Evolutionary conservation across 169 alveolate genomes (phyloP).

Genomic region (Plasmodium billcollinsi): DNA sequence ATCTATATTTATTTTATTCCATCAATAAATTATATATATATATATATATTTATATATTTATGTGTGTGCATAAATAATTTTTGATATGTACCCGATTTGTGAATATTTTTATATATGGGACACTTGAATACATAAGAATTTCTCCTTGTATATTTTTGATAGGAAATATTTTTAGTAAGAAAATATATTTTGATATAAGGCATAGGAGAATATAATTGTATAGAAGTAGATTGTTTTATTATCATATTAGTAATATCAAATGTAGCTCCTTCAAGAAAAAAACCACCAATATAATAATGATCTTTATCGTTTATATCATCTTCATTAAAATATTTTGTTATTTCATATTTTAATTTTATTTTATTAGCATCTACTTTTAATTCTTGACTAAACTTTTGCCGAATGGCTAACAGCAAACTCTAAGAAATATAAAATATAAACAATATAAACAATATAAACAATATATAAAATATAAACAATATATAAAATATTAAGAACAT

Average conservation of each 20-base stretch:
- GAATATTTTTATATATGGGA: constrained; percentile 66
- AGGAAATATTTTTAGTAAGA: constrained; percentile 24
- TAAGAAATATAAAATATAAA: neutral
- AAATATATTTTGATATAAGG: constrained; percentile 54
- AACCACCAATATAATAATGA: constrained; percentile 52
- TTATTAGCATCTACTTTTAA: constrained; percentile 48
- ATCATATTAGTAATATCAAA: constrained; percentile 48
- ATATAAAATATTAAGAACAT: no score
- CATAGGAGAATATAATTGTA: constrained; percentile 58
- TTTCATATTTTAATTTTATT: constrained; percentile 46
- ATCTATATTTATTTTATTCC: no score
- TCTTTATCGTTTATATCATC: constrained; percentile 53
- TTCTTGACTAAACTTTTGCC: constrained; percentile 44
- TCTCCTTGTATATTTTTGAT: neutral
- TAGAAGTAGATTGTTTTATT: constrained; percentile 51
- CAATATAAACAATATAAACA: neutral
- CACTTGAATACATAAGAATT: constrained; percentile 43
- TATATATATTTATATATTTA: neutral
- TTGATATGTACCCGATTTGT: constrained; percentile 37
- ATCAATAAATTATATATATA: neutral
- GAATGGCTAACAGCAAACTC: constrained; percentile 65
- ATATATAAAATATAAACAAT: neutral
- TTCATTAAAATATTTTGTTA: constrained; percentile 43
- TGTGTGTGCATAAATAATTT: neutral
- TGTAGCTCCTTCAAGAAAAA: constrained; percentile 61